phyloP scores from a whole-genome alignment of 495 filamentous ascomycete genomes.

The Letharia columbiana region DNA sequence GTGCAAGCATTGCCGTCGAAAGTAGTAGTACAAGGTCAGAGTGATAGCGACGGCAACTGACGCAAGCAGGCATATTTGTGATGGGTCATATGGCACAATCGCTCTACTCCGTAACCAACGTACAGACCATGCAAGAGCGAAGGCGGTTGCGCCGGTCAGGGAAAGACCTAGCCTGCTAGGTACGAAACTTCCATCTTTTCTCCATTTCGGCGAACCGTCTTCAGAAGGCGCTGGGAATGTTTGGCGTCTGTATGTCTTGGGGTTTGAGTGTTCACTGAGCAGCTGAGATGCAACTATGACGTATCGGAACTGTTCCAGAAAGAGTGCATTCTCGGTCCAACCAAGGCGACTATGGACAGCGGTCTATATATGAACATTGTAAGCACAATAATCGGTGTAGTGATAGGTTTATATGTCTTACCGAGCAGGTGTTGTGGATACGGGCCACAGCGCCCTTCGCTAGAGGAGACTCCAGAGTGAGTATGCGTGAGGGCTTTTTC shows the following conservation, averaged over 20 bases:
- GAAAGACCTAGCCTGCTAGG: slow-evolving; percentile 39
- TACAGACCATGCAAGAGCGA: slow-evolving; percentile 63
- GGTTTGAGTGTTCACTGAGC: slow-evolving; percentile 57
- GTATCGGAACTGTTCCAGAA: slow-evolving; percentile 93
- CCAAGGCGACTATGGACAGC: slow-evolving; percentile 65
- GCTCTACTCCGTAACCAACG: slow-evolving; percentile 50
- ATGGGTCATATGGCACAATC: slow-evolving; percentile 29
- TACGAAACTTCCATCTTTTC: slow-evolving; percentile 15
- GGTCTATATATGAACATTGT: slow-evolving; percentile 30
- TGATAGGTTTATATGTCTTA: slow-evolving; percentile 31
- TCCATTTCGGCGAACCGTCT: slow-evolving; percentile 20
- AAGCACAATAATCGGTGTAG: slow-evolving; percentile 11
- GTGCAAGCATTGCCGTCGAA: slow-evolving; percentile 76
- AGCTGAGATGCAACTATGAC: slow-evolving; percentile 92
- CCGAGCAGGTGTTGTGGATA: slow-evolving; percentile 52
- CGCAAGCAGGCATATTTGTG: slow-evolving; percentile 27
- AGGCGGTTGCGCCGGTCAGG: slow-evolving; percentile 48
- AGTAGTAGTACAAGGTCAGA: slow-evolving; percentile 58
- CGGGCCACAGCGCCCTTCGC: slow-evolving; percentile 40
- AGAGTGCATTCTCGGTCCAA: slow-evolving; percentile 71
- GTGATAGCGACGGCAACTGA: slow-evolving; percentile 49
- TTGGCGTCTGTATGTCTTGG: slow-evolving; percentile 36
- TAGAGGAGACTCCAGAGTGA: slow-evolving; percentile 48
- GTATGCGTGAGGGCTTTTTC: slow-evolving; percentile 52
- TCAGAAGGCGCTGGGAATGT: slow-evolving; percentile 40